A percentile compares a stretch with the other conserved stretches of the same genome.
These are phyloP conservation scores for Diplodia intermedia DNA, from an alignment of 2,329 filamentous ascomycete species.

Conservation along the genomic window DNA sequence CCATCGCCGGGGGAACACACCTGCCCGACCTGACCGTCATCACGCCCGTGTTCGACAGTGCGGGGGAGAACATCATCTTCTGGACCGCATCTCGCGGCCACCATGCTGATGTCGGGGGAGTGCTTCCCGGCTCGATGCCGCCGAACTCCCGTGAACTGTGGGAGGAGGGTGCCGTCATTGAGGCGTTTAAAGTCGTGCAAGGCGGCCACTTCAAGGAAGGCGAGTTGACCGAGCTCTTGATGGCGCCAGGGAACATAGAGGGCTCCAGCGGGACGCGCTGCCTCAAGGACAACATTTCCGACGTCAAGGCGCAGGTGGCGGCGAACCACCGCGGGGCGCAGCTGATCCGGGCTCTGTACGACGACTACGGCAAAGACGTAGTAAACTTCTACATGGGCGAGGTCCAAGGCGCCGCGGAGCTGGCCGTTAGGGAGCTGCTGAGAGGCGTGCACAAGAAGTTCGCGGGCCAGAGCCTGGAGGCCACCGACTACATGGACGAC, in stretches of 20 bases:
- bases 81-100: constrained; percentile 52
- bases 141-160: constrained; percentile 52
- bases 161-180: constrained; percentile 54
- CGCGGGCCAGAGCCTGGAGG: constrained; percentile 10
- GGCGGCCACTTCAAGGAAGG: constrained; percentile 48
- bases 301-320: constrained; percentile 35
- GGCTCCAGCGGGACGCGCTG: constrained; percentile 49
- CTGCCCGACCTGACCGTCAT: constrained; percentile 54
- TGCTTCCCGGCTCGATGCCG: constrained; percentile 52
- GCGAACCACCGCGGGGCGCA: constrained; percentile 33
- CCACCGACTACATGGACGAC: constrained; percentile 52
- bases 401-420: constrained; percentile 34
- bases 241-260: constrained; percentile 45
- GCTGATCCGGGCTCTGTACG: constrained; percentile 32
- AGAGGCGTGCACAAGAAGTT: background rate
- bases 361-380: constrained; percentile 15
- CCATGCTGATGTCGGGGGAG: constrained; percentile 51
- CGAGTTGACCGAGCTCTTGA: constrained; percentile 43
- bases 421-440: constrained; percentile 33
- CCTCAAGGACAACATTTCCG: constrained; percentile 34
- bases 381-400: constrained; percentile 35
- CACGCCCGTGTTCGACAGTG: constrained; percentile 48
- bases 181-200: constrained; percentile 35
- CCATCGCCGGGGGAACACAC: constrained; percentile 50
- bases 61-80: constrained; percentile 44